Base-by-base conservation (phyloP, 1,284 basidiomycete species). In the Ustilago shanxiensis region DNA sequence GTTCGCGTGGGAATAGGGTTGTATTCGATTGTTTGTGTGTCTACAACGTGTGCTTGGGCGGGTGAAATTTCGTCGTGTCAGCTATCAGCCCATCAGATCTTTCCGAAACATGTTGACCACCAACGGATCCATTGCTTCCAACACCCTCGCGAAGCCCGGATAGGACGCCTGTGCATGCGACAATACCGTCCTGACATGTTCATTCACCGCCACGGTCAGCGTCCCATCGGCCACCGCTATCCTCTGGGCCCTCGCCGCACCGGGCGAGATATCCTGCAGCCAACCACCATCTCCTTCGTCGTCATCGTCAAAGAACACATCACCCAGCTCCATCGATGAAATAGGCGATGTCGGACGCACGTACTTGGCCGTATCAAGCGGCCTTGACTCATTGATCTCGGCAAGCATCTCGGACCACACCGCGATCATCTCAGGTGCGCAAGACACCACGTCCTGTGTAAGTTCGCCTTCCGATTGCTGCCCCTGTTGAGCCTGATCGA, bases 361-460 rank as follows among this genome's bases (percentile, higher is more conserved):
- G 22, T 77, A 77, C 54, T 67, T 72, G 57, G 50, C 56, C 44
- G 45, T 45, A 37, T 66, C 66, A 29, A 68, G 33, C 20, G 58
- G 66, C 5, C 54, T 35, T 8, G 73, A 76, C 59, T 83, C 79
- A 28, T 77, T 72, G 45, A 82, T 62, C 41, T 81, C 80, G 9
- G 77, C 79, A 14, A 85, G 51, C 51, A 79, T 71, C 60, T 83
- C 84, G 16, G 77, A 81, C 84, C 84, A 85, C 11, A 80, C 55
- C 3, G 79, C 71, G 18, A 83, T 70, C 66, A 84, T 67, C 10
- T 77, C 77, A 0, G 83, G 80, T 3, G 80, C 33, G 8, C 51
- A 51, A 3, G 55, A 59, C 2, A 75, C 62, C 20, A 84, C 59
- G 26, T 37, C 55, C 7, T 57, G 33, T 8, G 56, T 37, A 2